Conservation (phyloP, 2,329 filamentous ascomycete species). For the Myriangium duriaei region DNA sequence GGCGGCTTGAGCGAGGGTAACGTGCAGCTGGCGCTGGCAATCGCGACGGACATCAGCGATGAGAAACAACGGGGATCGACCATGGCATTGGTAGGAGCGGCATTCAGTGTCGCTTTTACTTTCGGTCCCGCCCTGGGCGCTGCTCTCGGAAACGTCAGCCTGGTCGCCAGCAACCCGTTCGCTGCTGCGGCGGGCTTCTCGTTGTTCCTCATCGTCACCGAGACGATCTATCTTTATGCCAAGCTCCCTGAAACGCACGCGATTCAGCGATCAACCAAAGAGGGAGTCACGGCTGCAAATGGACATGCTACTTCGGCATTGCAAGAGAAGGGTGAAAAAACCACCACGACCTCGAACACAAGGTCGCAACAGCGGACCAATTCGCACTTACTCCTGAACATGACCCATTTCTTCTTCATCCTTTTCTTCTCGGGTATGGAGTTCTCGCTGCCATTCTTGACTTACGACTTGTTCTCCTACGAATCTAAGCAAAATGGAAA, state of each 20-base stretch:
- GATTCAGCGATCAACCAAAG: conserved; percentile 17
- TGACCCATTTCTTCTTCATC: conserved; percentile 79
- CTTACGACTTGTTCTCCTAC: conserved; percentile 83
- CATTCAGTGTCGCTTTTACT: conserved; percentile 94
- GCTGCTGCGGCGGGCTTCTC: conserved; percentile 84
- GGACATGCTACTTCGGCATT: conserved; percentile 11
- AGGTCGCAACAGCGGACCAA: conserved; percentile 53
- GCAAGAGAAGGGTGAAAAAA: conserved; percentile 13
- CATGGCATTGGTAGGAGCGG: conserved; percentile 92
- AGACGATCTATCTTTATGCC: conserved; percentile 78
- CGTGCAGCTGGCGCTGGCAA: conserved; percentile 88
- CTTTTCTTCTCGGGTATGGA: conserved; percentile 98
- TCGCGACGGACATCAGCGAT: conserved; percentile 91
- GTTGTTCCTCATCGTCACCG: conserved; percentile 67
- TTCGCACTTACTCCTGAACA: conserved; percentile 68
- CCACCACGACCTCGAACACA: conserved; percentile 16
- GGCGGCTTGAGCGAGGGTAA: conserved; percentile 94
- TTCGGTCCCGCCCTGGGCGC: conserved; percentile 89
- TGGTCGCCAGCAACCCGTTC: conserved; percentile 81
- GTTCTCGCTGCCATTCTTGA: conserved; percentile 95
- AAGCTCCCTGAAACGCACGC: conserved; percentile 76
- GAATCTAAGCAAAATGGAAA: conserved; percentile 67
- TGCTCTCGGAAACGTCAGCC: conserved; percentile 63
- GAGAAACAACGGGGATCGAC: conserved; percentile 73
- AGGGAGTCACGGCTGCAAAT: conserved; percentile 14